Evolutionary conservation across 2,329 filamentous ascomycete genomes (phyloP).

Genomic region (Paraconiothyrium sp.): DNA sequence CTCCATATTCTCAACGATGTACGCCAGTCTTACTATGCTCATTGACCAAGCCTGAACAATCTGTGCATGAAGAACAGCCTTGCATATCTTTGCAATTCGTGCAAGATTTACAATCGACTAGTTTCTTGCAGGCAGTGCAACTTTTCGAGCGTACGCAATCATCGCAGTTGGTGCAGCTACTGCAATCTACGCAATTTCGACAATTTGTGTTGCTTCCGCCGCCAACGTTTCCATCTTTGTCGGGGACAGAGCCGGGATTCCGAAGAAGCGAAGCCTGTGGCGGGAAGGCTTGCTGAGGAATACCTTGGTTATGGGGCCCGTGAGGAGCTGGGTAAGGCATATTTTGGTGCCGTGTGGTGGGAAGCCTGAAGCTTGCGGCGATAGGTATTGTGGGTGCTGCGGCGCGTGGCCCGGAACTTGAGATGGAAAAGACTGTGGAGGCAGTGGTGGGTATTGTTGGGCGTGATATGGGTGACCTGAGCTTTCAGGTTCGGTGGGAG

Average conservation of each 20-base stretch:
- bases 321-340: too few species aligned
- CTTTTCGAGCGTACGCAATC: background rate
- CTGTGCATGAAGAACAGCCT: conserved; percentile 1
- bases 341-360: background rate
- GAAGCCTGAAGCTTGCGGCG: background rate
- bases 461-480: background rate
- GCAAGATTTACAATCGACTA: background rate
- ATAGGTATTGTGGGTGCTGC: background rate
- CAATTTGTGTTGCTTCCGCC: conserved; percentile 3
- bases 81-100: background rate
- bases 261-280: too few species aligned
- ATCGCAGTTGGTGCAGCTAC: conserved; percentile 5
- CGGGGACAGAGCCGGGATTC: background rate
- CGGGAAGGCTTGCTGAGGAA: background rate
- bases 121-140: background rate
- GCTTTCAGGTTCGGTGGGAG: background rate
- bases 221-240: background rate
- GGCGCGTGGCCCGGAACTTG: background rate
- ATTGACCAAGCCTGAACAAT: background rate
- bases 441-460: background rate
- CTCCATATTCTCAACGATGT: background rate
- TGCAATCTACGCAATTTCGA: background rate
- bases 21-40: background rate
- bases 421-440: background rate
- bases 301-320: too few species aligned